Percentiles rank a stretch among this genome's conserved stretches.
These are phyloP conservation scores for Thecamonas trahens DNA, from an alignment of 78 protist species.

Conservation along the genomic window DNA sequence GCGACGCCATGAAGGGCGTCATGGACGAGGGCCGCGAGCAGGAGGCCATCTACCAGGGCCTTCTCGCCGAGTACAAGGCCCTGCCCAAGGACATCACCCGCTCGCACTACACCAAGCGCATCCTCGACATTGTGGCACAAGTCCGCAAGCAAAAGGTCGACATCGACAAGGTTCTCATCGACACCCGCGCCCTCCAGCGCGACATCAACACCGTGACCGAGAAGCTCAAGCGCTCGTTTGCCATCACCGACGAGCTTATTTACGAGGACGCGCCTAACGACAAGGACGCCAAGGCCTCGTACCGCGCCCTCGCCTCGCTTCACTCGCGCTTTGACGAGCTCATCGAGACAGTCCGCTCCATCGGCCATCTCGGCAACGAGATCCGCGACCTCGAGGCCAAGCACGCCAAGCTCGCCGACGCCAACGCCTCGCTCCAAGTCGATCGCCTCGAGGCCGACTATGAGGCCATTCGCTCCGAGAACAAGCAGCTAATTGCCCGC, in stretches of 20 bases:
- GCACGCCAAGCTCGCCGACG: constrained; percentile 26
- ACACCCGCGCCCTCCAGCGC: constrained; percentile 50
- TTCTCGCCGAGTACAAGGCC: constrained; percentile 42
- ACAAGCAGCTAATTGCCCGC: constrained; percentile 7
- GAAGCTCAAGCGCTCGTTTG: constrained; percentile 42
- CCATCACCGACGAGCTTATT: constrained; percentile 51
- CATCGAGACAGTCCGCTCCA: constrained; percentile 29
- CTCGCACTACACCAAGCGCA: constrained; percentile 57
- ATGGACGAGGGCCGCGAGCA: constrained; percentile 40
- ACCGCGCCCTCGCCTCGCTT: constrained; percentile 30
- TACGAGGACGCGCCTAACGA: constrained; percentile 12
- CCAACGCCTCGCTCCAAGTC: constrained; percentile 21
- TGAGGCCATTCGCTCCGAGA: constrained; percentile 30
- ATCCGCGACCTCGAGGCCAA: constrained; percentile 35
- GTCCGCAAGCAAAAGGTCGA: constrained; percentile 63
- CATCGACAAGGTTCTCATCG: constrained; percentile 53
- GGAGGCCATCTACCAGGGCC: constrained; percentile 43
- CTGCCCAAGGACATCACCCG: constrained; percentile 49
- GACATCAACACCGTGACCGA: constrained; percentile 55
- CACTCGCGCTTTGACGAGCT: constrained; percentile 33
- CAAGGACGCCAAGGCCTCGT: constrained; percentile 24
- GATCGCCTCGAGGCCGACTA: constrained; percentile 47
- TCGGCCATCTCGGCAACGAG: constrained; percentile 37
- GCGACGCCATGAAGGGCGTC: constrained; percentile 27
- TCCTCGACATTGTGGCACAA: constrained; percentile 60